These are phyloP conservation scores for barrel medic (Medicago truncatula) DNA, from an alignment of 306 rosid species.

Conservation along the genomic window MtrunA17r5.0-ANR NC_053044.1:27672001-27672500, in stretches of 20 bases:
- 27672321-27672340: slow-evolving; percentile 39
- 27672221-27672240: slow-evolving; percentile 49
- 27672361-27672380: slow-evolving; percentile 11
- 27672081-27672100: slow-evolving; percentile 76
- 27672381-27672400: slow-evolving; percentile 90
- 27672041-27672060: slow-evolving; percentile 98
- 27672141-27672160: slow-evolving; percentile 66
- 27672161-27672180: slow-evolving; percentile 38
- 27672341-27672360: slow-evolving; percentile 8
- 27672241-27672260: slow-evolving; percentile 50
- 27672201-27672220: slow-evolving; percentile 41
- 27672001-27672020: slow-evolving; percentile 92
- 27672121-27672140: slow-evolving; percentile 41
- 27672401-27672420: slow-evolving; percentile 85
- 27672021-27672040: slow-evolving; percentile 97
- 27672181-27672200: slow-evolving; percentile 25
- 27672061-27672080: slow-evolving; percentile 93
- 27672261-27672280: slow-evolving; percentile 44
- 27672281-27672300: slow-evolving; percentile 40
- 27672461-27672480: slow-evolving; percentile 66
- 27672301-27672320: slow-evolving; percentile 32
- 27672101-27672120: slow-evolving; percentile 53
- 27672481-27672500: slow-evolving; percentile 61
- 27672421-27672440: slow-evolving; percentile 96
- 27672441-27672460: slow-evolving; percentile 90